phyloP scores from a whole-genome alignment of 805 yeast genomes.

The Barnettozyma sucrosica region DNA sequence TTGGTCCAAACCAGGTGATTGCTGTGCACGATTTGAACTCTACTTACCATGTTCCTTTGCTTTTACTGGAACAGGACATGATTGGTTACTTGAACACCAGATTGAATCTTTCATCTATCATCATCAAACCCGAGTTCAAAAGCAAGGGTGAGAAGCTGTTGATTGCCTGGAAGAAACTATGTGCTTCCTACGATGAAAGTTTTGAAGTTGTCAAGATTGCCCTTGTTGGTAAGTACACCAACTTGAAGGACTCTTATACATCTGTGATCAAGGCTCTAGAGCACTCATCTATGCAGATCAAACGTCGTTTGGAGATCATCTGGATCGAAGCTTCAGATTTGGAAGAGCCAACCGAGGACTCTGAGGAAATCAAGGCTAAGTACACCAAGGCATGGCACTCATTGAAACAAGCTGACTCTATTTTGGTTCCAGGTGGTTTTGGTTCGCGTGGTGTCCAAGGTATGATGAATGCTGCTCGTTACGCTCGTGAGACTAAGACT shows the following conservation, averaged over 20 bases:
- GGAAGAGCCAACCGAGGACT: constrained; percentile 62
- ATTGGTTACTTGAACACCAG: constrained; percentile 66
- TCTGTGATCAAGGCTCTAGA: constrained; percentile 94
- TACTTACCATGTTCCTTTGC: constrained; percentile 93
- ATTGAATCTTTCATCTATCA: constrained; percentile 49
- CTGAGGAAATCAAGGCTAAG: constrained; percentile 63
- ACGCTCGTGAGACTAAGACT: constrained; percentile 93
- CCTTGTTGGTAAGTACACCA: constrained; percentile 94
- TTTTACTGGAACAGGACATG: constrained; percentile 82
- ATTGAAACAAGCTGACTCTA: constrained; percentile 92
- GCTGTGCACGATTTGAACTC: constrained; percentile 96
- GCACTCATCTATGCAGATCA: constrained; percentile 89
- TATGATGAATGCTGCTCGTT: constrained; percentile 93
- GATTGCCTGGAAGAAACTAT: constrained; percentile 72
- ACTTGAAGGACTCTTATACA: constrained; percentile 89
- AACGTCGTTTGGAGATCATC: constrained; percentile 74
- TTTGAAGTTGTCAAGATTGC: constrained; percentile 90
- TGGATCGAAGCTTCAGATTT: constrained; percentile 96
- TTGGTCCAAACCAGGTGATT: constrained; percentile 95
- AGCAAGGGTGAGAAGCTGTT: constrained; percentile 66
- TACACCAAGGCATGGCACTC: constrained; percentile 95
- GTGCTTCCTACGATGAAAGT: constrained; percentile 75
- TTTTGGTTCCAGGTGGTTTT: constrained; percentile 97
- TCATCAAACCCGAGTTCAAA: constrained; percentile 43
- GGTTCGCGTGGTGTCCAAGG: constrained; percentile 98